These are phyloP conservation scores for Melaleuca alternifolia DNA, from an alignment of 345 rosid genomes.

Conservation along the genomic window DNA sequence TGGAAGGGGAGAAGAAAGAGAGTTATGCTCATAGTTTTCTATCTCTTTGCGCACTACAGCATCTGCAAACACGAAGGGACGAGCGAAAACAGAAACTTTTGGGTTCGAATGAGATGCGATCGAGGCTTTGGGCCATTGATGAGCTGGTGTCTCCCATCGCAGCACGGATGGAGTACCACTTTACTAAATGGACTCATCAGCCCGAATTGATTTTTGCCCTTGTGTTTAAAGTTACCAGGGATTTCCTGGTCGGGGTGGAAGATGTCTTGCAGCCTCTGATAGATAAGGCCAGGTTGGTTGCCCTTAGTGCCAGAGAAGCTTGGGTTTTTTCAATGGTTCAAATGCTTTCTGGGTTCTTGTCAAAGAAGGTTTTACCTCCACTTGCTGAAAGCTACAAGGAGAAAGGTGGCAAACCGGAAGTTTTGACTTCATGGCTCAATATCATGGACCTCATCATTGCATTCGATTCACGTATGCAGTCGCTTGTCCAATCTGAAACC, in stretches of 20 bases:
- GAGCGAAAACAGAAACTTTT: constrained; percentile 19
- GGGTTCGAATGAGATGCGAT: constrained; percentile 2
- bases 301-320: constrained; percentile 69
- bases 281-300: constrained; percentile 48
- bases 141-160: constrained; percentile 66
- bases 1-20: constrained; percentile 44
- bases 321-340: constrained; percentile 77
- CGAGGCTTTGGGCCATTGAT: constrained; percentile 56
- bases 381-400: constrained; percentile 36
- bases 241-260: constrained; percentile 54
- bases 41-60: constrained; percentile 64
- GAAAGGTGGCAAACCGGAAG: constrained; percentile 38
- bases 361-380: constrained; percentile 33
- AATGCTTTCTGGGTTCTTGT: constrained; percentile 50
- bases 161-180: constrained; percentile 69
- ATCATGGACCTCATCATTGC: constrained; percentile 57
- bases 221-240: constrained; percentile 46
- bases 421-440: constrained; percentile 51
- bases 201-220: constrained; percentile 72
- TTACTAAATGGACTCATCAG: constrained; percentile 54
- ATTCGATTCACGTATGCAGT: constrained; percentile 59
- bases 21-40: constrained; percentile 51
- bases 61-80: constrained; percentile 41
- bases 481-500: constrained; percentile 38
- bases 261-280: constrained; percentile 75